phyloP scores from a whole-genome alignment of 768 basidiomycete species.

The Macrolepiota dolichaula region DNA sequence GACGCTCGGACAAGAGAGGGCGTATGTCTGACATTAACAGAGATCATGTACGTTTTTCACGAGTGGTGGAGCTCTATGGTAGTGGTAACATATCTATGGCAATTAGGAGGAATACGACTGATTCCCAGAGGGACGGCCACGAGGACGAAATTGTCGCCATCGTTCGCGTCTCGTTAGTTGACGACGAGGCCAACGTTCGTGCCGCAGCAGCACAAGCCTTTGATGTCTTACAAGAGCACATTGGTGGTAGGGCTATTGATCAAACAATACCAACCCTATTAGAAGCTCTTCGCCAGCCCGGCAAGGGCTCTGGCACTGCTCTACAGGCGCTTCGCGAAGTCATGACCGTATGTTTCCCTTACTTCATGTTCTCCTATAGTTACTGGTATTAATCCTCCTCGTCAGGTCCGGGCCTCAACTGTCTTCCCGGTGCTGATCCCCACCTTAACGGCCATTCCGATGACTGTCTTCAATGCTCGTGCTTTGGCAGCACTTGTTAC shows the following conservation, averaged over 20 bases:
- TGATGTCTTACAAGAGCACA: constrained; percentile 88
- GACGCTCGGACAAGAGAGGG: constrained; percentile 74
- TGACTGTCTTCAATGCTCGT: constrained; percentile 92
- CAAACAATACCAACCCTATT: constrained; percentile 94
- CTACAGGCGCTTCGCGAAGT: constrained; percentile 91
- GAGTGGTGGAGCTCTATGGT: not conserved
- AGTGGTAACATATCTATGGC: constrained; percentile 6
- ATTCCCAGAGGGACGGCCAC: constrained; percentile 80
- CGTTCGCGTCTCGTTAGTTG: constrained; percentile 82
- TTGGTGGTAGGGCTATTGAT: constrained; percentile 91
- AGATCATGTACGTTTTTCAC: constrained; percentile 67
- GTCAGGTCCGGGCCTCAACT: constrained; percentile 83
- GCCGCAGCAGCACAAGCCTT: constrained; percentile 85
- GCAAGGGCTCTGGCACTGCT: constrained; percentile 92
- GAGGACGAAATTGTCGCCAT: constrained; percentile 87
- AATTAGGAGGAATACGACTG: constrained; percentile 75
- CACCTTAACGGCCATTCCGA: constrained; percentile 84
- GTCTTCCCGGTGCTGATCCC: constrained; percentile 98
- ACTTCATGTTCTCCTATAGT: not conserved
- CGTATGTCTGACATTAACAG: constrained; percentile 82
- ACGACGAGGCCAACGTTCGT: constrained; percentile 82
- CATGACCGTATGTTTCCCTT: constrained; percentile 66
- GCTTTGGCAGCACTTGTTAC: constrained; percentile 89
- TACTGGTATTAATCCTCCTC: constrained; percentile 4
- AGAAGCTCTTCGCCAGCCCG: constrained; percentile 90